phyloP scores from a whole-genome alignment of 139 green algal species.

The Picochlorum sp. region DNA sequence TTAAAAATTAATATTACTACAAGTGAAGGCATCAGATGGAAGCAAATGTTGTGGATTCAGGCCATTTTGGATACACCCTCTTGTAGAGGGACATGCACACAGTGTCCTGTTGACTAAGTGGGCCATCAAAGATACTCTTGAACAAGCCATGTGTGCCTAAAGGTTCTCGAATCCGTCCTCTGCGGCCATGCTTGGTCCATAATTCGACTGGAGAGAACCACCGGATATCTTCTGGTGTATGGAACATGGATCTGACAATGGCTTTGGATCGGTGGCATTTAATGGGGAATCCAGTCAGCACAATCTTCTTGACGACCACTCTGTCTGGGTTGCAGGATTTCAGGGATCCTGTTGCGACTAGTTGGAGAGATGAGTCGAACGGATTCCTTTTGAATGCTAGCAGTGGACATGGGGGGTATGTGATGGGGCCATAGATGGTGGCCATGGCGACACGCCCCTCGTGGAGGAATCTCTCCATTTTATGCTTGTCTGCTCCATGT shows the following conservation, averaged over 20 bases:
- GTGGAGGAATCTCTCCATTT: constrained; percentile 88
- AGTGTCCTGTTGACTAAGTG: constrained; percentile 82
- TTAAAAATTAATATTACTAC: too few species aligned
- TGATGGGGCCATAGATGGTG: constrained; percentile 78
- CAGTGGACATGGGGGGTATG: constrained; percentile 73
- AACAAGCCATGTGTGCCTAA: constrained; percentile 91
- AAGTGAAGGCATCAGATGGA: not conserved
- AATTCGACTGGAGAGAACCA: constrained; percentile 93
- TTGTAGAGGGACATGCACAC: constrained; percentile 97
- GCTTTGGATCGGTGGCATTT: constrained; percentile 82
- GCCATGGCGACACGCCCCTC: constrained; percentile 41
- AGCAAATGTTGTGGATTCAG: constrained; percentile 35
- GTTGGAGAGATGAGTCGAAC: not conserved
- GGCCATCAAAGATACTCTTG: constrained; percentile 90
- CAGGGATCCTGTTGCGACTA: constrained; percentile 44
- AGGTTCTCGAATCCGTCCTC: constrained; percentile 87
- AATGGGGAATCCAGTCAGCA: constrained; percentile 77
- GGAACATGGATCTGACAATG: constrained; percentile 92
- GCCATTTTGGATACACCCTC: constrained; percentile 86
- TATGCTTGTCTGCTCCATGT: constrained; percentile 78
- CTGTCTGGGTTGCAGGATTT: constrained; percentile 73
- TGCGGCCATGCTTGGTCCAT: constrained; percentile 80
- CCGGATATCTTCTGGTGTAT: constrained; percentile 81
- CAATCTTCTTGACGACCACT: constrained; percentile 80
- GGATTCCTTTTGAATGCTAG: constrained; percentile 72